Conservation (phyloP, 2,329 filamentous ascomycete genomes). For the Paecilomyces dactylethromorphus region DNA sequence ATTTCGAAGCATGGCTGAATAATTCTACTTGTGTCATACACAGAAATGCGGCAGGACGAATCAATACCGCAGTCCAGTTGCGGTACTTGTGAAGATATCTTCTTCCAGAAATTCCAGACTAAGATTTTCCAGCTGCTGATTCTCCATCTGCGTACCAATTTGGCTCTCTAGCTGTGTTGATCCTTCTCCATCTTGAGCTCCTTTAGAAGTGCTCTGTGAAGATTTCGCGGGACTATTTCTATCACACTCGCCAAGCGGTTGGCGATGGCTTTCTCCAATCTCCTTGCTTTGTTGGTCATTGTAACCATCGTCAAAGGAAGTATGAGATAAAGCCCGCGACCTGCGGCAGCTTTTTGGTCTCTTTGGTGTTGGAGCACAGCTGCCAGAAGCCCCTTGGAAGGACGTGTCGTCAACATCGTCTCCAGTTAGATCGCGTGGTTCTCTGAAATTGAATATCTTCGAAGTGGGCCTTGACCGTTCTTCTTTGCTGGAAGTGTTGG, state of each 20-base stretch:
- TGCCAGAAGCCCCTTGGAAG: slow-evolving; percentile 1
- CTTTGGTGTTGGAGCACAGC: slow-evolving; percentile 19
- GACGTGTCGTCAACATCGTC: not conserved
- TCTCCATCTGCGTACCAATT: slow-evolving; percentile 6
- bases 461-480: slow-evolving; percentile 5
- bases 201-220: slow-evolving; percentile 9
- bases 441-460: not conserved
- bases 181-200: slow-evolving; percentile 4
- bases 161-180: slow-evolving; percentile 7
- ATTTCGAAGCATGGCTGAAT: no score
- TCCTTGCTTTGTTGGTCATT: not conserved
- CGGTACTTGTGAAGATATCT: slow-evolving; percentile 27
- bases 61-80: not conserved
- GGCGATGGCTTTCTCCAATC: slow-evolving; percentile 7
- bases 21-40: no score
- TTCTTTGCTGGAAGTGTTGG: slow-evolving; percentile 11
- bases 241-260: slow-evolving; percentile 17
- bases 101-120: slow-evolving; percentile 30
- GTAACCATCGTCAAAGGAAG: not conserved
- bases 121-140: slow-evolving; percentile 19
- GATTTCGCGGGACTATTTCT: slow-evolving; percentile 20
- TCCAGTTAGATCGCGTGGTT: not conserved
- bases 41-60: not conserved
- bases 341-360: slow-evolving; percentile 17
- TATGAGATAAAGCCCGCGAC: slow-evolving; percentile 6